These are phyloP conservation scores for Neurospora sp. DNA, from an alignment of 495 filamentous ascomycete genomes.

Conservation along the genomic window DNA sequence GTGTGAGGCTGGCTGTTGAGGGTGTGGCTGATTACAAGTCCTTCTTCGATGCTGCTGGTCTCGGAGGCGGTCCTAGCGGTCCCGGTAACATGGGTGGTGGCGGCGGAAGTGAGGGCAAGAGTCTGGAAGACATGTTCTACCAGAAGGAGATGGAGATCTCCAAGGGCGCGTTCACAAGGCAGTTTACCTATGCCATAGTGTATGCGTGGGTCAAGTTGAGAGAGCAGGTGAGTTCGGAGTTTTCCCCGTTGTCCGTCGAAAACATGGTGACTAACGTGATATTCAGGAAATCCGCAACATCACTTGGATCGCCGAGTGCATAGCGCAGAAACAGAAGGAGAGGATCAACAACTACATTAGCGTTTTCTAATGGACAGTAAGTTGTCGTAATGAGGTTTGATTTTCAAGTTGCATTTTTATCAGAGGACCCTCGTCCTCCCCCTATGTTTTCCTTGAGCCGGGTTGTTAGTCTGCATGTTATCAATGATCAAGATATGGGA, in stretches of 20 bases:
- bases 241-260: neutral
- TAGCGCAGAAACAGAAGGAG: slow-evolving; percentile 99
- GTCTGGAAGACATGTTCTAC: slow-evolving; percentile 95
- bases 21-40: slow-evolving; percentile 83
- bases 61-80: slow-evolving; percentile 62
- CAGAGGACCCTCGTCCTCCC: neutral
- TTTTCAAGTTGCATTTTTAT: slow-evolving; percentile 8
- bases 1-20: slow-evolving; percentile 84
- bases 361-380: slow-evolving; percentile 53
- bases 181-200: slow-evolving; percentile 91
- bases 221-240: slow-evolving; percentile 66
- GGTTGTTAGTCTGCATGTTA: neutral
- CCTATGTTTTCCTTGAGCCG: neutral
- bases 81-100: slow-evolving; percentile 74
- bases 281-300: slow-evolving; percentile 94
- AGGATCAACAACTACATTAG: slow-evolving; percentile 97
- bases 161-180: slow-evolving; percentile 87
- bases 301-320: slow-evolving; percentile 99
- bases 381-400: neutral
- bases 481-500: neutral
- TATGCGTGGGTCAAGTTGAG: slow-evolving; percentile 97
- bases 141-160: slow-evolving; percentile 98
- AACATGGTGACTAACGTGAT: neutral
- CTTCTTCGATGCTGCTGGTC: slow-evolving; percentile 87
- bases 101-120: slow-evolving; percentile 71